Conservation (phyloP, 2,329 filamentous ascomycete genomes). For the Tolypocladium pustulatum region DNA sequence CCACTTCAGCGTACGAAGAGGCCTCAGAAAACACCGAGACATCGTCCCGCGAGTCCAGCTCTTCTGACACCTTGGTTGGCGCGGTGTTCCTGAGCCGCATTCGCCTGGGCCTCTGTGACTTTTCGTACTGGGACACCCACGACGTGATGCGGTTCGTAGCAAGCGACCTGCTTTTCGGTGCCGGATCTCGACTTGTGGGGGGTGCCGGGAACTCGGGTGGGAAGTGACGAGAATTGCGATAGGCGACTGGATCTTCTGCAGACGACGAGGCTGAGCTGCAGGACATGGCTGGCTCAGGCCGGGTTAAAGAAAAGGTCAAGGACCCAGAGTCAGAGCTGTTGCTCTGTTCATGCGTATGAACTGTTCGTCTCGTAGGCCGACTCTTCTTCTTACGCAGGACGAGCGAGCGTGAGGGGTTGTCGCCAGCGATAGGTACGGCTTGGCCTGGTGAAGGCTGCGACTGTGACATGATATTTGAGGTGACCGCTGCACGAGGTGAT, state of each 20-base stretch:
- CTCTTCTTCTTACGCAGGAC: background rate
- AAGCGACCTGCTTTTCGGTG: slow-evolving; percentile 13
- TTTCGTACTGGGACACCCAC: slow-evolving; percentile 22
- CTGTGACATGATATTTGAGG: background rate
- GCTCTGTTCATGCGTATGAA: background rate
- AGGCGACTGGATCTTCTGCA: slow-evolving; percentile 16
- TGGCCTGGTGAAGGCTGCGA: background rate
- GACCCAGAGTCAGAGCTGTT: slow-evolving; percentile 8
- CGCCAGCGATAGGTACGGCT: background rate
- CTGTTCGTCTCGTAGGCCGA: background rate
- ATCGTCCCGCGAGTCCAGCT: slow-evolving; percentile 6
- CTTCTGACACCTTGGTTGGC: slow-evolving; percentile 2
- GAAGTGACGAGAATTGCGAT: slow-evolving; percentile 19
- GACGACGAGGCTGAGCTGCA: slow-evolving; percentile 14
- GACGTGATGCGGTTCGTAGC: slow-evolving; percentile 21
- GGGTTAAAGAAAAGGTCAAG: slow-evolving; percentile 12
- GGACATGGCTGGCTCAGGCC: slow-evolving; percentile 8
- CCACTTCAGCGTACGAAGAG: slow-evolving; percentile 19
- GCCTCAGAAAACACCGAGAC: slow-evolving; percentile 8
- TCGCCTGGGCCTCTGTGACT: slow-evolving; percentile 12
- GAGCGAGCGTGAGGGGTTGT: background rate
- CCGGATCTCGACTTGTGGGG: slow-evolving; percentile 9
- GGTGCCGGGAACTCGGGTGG: slow-evolving; percentile 21
- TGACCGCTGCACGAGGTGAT: background rate
- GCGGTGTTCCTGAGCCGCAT: slow-evolving; percentile 4